These are phyloP conservation scores for Rosa persica DNA, from an alignment of 306 rosid genomes.

Conservation along the genomic window DNA sequence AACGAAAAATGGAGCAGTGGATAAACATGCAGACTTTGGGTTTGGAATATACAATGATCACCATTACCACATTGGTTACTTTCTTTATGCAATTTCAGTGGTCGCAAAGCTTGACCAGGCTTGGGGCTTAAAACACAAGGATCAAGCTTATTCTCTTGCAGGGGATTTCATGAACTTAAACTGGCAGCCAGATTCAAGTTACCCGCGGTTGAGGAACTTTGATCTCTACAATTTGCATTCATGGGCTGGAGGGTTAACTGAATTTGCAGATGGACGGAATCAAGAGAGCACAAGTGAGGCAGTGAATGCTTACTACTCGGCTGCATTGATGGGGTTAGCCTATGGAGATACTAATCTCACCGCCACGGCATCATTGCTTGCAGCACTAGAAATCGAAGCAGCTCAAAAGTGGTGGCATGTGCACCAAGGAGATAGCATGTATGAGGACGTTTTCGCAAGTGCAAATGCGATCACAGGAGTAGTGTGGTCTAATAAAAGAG, in stretches of 20 bases:
- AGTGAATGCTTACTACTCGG: conserved; percentile 62
- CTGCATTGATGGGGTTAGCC: conserved; percentile 60
- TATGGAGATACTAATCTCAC: conserved; percentile 52
- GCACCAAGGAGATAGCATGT: conserved; percentile 34
- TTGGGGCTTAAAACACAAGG: conserved; percentile 63
- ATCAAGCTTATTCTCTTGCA: conserved; percentile 55
- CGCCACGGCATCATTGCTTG: conserved; percentile 47
- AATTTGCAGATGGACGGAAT: conserved; percentile 62
- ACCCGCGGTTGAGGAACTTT: conserved; percentile 54
- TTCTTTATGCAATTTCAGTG: conserved; percentile 51
- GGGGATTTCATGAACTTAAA: conserved; percentile 56
- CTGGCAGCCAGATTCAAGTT: conserved; percentile 26
- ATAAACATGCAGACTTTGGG: conserved; percentile 53
- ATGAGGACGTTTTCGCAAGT: conserved; percentile 41
- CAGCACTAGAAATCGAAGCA: conserved; percentile 56
- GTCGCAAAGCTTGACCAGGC: conserved; percentile 54
- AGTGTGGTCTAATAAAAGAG: conserved; percentile 66
- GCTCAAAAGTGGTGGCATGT: conserved; percentile 59
- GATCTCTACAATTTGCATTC: conserved; percentile 62
- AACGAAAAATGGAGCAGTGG: conserved; percentile 54
- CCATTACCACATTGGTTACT: conserved; percentile 59
- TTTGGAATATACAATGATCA: conserved; percentile 71
- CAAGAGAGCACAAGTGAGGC: conserved; percentile 81
- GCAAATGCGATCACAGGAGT: conserved; percentile 53
- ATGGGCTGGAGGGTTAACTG: conserved; percentile 76